A percentile compares a stretch with the other conserved stretches of the same genome.
Evolutionary conservation across 176 grass and related monocot species (phyloP).

Genomic region (Aegilops bicornis): DNA sequence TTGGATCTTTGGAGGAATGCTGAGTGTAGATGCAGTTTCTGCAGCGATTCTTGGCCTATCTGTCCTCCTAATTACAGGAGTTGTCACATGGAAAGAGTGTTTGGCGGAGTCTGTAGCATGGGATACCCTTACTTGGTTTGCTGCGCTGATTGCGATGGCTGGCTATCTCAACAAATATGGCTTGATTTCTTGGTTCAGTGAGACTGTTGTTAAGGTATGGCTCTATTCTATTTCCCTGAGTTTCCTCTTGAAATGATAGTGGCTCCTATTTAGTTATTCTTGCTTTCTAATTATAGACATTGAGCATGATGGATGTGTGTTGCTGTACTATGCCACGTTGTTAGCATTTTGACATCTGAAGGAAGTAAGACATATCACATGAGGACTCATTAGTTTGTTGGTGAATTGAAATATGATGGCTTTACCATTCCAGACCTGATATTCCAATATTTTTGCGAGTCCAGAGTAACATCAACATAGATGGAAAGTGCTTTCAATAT

Average conservation of each 20-base stretch:
- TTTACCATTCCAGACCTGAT: not conserved
- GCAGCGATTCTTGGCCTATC: slow-evolving; percentile 94
- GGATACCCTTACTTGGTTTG: slow-evolving; percentile 99
- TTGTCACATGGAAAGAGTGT: slow-evolving; percentile 99
- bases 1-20: slow-evolving; percentile 84
- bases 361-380: not conserved
- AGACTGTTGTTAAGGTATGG: slow-evolving; percentile 97
- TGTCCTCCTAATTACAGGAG: slow-evolving; percentile 80
- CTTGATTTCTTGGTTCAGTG: slow-evolving; percentile 96
- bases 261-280: not conserved
- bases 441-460: not conserved
- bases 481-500: not conserved
- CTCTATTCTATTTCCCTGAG: not conserved
- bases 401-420: not conserved
- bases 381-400: not conserved
- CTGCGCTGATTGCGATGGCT: slow-evolving; percentile 97
- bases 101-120: slow-evolving; percentile 91
- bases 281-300: not conserved
- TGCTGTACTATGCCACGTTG: not conserved
- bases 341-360: not conserved
- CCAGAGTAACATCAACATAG: not conserved
- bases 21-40: slow-evolving; percentile 86
- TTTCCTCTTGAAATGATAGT: not conserved
- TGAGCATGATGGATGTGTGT: not conserved
- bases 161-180: slow-evolving; percentile 98